phyloP scores from a whole-genome alignment of 2,329 filamentous ascomycete species.

The Triangularia verruculosa region DNA sequence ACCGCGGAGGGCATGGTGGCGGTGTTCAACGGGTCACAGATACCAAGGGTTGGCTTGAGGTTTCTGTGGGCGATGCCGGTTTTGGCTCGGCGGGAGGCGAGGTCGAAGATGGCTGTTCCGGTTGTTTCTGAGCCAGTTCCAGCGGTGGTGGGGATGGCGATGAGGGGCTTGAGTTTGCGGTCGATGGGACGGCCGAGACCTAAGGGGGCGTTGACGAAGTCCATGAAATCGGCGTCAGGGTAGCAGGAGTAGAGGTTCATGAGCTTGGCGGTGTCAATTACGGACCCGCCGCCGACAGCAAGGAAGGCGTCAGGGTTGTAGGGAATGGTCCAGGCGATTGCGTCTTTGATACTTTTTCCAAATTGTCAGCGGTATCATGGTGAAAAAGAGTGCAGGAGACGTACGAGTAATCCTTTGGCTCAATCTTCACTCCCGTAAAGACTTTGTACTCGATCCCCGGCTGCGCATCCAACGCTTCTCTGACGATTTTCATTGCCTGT shows the following conservation, averaged over 20 bases:
- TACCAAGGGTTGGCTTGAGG: conserved; percentile 90
- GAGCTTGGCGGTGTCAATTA: conserved; percentile 96
- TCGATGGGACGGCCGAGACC: conserved; percentile 78
- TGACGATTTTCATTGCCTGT: conserved; percentile 84
- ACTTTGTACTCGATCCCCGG: conserved; percentile 72
- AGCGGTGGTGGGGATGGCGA: conserved; percentile 82
- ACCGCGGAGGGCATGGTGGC: conserved; percentile 94
- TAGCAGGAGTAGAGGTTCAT: conserved; percentile 96
- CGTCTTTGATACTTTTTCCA: conserved; percentile 69
- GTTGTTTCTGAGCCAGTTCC: conserved; percentile 93
- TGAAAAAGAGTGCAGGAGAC: conserved; percentile 31
- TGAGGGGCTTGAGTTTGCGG: conserved; percentile 67
- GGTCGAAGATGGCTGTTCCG: conserved; percentile 95
- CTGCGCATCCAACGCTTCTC: conserved; percentile 66
- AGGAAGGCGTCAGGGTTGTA: conserved; percentile 85
- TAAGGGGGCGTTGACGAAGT: conserved; percentile 95
- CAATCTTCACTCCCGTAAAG: conserved; percentile 75
- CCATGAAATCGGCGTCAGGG: conserved; percentile 88
- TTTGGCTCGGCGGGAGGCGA: conserved; percentile 85
- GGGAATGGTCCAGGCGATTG: conserved; percentile 80
- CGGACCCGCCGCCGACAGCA: conserved; percentile 87
- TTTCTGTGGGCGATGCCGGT: conserved; percentile 95
- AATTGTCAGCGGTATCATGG: not conserved
- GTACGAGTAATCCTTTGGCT: conserved; percentile 92
- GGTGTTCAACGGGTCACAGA: conserved; percentile 84